Percentiles rank a stretch among this genome's conserved stretches.
Conservation (phyloP, 371 early-diverging fungal genomes). For the Capillidium heterosporum region DNA sequence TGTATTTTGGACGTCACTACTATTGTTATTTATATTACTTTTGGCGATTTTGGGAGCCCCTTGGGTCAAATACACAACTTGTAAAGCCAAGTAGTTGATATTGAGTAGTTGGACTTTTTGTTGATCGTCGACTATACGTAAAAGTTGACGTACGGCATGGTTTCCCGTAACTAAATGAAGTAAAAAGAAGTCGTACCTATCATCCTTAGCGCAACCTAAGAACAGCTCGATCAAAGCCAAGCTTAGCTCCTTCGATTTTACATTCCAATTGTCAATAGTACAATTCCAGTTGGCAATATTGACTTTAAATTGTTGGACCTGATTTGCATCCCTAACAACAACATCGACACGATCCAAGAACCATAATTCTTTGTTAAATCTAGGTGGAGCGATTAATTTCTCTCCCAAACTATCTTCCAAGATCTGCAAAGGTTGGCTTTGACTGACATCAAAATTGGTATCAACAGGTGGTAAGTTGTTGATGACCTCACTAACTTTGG, state of each 20-base stretch:
- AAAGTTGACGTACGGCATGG: background rate
- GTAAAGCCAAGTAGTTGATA: background rate
- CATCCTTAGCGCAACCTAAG: background rate
- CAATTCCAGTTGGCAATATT: background rate
- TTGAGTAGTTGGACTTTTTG: background rate
- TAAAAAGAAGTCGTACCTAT: conserved; percentile 4
- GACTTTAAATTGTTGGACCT: background rate
- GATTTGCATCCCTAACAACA: background rate
- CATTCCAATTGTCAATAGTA: background rate
- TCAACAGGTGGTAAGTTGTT: background rate
- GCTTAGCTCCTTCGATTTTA: background rate
- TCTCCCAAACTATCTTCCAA: background rate
- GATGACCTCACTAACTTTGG: background rate
- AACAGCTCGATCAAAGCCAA: background rate
- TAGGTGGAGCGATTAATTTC: background rate
- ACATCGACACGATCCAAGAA: no score
- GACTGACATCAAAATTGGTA: no score
- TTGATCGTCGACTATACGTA: background rate
- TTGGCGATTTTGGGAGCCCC: background rate
- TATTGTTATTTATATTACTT: background rate
- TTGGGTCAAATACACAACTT: background rate
- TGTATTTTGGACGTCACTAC: background rate
- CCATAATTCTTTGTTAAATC: no score
- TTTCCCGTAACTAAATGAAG: conserved; percentile 4
- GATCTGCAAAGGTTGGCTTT: background rate